Conservation (phyloP, 148 eudicot species). For the Nyssa sinensis region DNA sequence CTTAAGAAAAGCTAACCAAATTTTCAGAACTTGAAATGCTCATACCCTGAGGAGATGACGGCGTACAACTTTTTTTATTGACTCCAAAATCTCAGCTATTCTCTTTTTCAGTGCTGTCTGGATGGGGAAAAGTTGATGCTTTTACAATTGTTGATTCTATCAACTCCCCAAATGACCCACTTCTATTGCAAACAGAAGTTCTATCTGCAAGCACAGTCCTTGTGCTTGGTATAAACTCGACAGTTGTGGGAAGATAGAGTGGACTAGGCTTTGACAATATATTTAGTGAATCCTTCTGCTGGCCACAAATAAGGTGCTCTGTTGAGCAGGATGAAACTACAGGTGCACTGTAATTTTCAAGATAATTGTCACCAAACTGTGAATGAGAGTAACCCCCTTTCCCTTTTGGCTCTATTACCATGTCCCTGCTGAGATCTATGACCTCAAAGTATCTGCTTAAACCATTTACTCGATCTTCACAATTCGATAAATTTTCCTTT, state of each 20-base stretch:
- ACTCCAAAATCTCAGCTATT: neutral
- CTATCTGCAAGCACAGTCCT: conserved; percentile 10
- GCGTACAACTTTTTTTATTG: no score
- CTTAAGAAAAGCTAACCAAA: no score
- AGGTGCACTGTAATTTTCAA: neutral
- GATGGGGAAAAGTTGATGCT: neutral
- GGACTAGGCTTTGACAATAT: no score
- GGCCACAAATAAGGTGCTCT: neutral
- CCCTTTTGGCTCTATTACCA: neutral
- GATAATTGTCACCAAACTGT: neutral
- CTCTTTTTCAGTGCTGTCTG: neutral
- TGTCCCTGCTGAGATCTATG: conserved; percentile 23
- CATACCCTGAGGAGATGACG: no score
- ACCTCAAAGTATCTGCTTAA: conserved; percentile 22
- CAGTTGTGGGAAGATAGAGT: no score
- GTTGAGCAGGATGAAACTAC: neutral
- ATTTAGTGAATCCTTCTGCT: no score
- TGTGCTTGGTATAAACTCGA: neutral
- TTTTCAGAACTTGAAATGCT: neutral
- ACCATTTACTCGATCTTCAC: conserved; percentile 25
- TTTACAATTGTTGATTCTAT: neutral
- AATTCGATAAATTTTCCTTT: conserved; percentile 9
- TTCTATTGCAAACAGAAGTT: neutral
- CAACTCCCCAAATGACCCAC: neutral
- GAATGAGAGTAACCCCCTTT: conserved; percentile 3